These are phyloP conservation scores for Periconia sp. DNA, from an alignment of 2,329 filamentous ascomycete species.

Conservation along the genomic window DNA sequence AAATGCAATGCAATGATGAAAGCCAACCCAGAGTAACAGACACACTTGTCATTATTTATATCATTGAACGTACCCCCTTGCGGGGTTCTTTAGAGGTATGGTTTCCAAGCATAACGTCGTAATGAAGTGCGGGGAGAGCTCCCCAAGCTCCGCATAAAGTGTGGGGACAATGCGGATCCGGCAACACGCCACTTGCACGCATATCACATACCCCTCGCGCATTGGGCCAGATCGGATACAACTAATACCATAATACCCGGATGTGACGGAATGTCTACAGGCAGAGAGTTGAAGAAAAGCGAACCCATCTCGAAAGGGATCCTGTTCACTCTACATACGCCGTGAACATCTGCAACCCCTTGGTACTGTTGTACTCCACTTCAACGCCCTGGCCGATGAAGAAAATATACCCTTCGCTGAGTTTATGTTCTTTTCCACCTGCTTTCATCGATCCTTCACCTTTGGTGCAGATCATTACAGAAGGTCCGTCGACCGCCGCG, in stretches of 20 bases:
- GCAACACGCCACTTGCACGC: too few species aligned
- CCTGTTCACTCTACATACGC: conserved; percentile 47
- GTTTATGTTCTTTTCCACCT: conserved; percentile 53
- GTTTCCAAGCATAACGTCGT: conserved; percentile 9
- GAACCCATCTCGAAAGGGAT: not conserved
- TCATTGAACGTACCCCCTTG: not conserved
- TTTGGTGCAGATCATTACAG: conserved; percentile 63
- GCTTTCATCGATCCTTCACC: conserved; percentile 61
- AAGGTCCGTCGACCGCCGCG: conserved; percentile 59
- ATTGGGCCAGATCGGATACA: conserved; percentile 4
- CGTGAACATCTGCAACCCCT: conserved; percentile 52
- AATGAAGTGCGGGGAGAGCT: conserved; percentile 32
- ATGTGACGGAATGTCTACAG: not conserved
- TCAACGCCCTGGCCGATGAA: conserved; percentile 64
- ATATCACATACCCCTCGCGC: conserved; percentile 7
- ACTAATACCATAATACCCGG: conserved; percentile 6
- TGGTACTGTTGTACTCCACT: conserved; percentile 48
- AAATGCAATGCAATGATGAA: too few species aligned
- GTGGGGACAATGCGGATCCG: conserved; percentile 30
- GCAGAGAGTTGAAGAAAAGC: too few species aligned
- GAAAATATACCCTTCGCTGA: conserved; percentile 66
- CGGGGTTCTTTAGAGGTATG: conserved; percentile 35
- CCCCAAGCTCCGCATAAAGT: not conserved
- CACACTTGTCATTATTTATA: not conserved
- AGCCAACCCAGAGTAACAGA: not conserved